phyloP scores from a whole-genome alignment of 2,329 filamentous ascomycete genomes.

The Fusarium coicis region DNA sequence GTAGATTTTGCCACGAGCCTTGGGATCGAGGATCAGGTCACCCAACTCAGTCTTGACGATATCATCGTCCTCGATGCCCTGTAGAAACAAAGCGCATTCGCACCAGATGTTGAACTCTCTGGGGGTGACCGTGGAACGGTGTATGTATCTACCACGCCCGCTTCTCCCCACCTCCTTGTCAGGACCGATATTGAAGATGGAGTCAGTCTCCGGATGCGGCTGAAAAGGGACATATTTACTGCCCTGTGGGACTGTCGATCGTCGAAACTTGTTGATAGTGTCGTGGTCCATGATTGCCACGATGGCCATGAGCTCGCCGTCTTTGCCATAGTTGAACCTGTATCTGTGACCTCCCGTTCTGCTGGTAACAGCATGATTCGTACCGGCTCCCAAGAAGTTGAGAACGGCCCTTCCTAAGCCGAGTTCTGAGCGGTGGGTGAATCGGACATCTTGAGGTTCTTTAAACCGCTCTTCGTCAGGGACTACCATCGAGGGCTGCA shows the following conservation, averaged over 20 bases:
- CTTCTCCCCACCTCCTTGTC: neutral
- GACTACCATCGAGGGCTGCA: slow-evolving; percentile 47
- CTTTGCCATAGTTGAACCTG: slow-evolving; percentile 47
- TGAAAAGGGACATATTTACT: neutral
- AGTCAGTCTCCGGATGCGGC: neutral
- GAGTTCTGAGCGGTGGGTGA: slow-evolving; percentile 47
- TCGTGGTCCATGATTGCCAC: slow-evolving; percentile 13
- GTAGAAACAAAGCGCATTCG: slow-evolving; percentile 9
- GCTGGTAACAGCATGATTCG: slow-evolving; percentile 45
- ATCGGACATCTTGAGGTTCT: slow-evolving; percentile 33
- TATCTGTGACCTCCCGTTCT: slow-evolving; percentile 42
- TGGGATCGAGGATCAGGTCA: neutral
- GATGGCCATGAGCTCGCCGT: slow-evolving; percentile 31
- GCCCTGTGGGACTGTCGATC: no score
- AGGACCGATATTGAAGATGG: slow-evolving; percentile 16
- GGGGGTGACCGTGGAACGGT: neutral
- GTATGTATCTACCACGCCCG: neutral
- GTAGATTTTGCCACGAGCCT: slow-evolving; percentile 3
- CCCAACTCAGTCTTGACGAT: slow-evolving; percentile 1
- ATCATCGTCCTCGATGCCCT: neutral
- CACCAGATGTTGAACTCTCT: slow-evolving; percentile 21
- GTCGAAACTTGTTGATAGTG: neutral
- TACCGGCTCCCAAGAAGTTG: slow-evolving; percentile 41
- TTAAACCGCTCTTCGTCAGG: slow-evolving; percentile 38
- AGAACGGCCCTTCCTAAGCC: slow-evolving; percentile 48